Evolutionary conservation across 2,329 filamentous ascomycete species (phyloP).

Genomic region (Cercospora sesami): DNA sequence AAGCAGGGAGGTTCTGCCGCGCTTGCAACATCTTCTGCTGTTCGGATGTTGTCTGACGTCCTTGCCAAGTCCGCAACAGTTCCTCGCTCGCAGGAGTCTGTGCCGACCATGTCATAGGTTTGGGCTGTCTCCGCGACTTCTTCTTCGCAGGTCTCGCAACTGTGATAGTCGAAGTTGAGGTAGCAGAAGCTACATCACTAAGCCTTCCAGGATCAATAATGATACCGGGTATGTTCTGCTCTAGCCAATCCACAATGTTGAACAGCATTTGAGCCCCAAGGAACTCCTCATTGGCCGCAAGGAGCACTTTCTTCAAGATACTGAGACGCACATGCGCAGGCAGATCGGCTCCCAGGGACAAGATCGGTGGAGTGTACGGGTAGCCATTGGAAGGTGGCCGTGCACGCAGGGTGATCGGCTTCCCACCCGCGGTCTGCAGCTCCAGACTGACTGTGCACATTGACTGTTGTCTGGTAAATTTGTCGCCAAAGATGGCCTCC

Average conservation of each 20-base stretch:
- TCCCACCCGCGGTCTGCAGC: slow-evolving; percentile 46
- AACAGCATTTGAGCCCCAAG: slow-evolving; percentile 89
- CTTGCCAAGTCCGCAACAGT: slow-evolving; percentile 64
- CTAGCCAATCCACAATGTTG: slow-evolving; percentile 86
- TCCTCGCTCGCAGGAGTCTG: slow-evolving; percentile 60
- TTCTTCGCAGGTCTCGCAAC: slow-evolving; percentile 35
- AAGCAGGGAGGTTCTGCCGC: slow-evolving; percentile 78
- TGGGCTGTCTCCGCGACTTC: slow-evolving; percentile 45
- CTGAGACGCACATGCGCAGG: slow-evolving; percentile 93
- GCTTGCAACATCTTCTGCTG: slow-evolving; percentile 74
- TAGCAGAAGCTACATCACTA: slow-evolving; percentile 77
- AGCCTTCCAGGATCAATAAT: slow-evolving; percentile 81
- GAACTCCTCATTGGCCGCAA: slow-evolving; percentile 68
- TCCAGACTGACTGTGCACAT: slow-evolving; percentile 70
- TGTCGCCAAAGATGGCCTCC: slow-evolving; percentile 80
- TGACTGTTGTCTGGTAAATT: slow-evolving; percentile 56
- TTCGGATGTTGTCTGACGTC: slow-evolving; percentile 62
- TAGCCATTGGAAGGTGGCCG: slow-evolving; percentile 69
- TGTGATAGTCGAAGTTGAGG: slow-evolving; percentile 54
- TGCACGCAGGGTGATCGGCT: slow-evolving; percentile 61
- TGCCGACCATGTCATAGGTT: slow-evolving; percentile 63
- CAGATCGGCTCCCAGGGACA: slow-evolving; percentile 67
- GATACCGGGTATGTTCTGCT: slow-evolving; percentile 77
- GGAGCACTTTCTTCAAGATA: slow-evolving; percentile 73
- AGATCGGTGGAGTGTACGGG: slow-evolving; percentile 65